Evolutionary conservation across 2,329 filamentous ascomycete species (phyloP), one percentile per base, ranked within the genome.

Genomic region (Verticillium nonalfalfae): DNA sequence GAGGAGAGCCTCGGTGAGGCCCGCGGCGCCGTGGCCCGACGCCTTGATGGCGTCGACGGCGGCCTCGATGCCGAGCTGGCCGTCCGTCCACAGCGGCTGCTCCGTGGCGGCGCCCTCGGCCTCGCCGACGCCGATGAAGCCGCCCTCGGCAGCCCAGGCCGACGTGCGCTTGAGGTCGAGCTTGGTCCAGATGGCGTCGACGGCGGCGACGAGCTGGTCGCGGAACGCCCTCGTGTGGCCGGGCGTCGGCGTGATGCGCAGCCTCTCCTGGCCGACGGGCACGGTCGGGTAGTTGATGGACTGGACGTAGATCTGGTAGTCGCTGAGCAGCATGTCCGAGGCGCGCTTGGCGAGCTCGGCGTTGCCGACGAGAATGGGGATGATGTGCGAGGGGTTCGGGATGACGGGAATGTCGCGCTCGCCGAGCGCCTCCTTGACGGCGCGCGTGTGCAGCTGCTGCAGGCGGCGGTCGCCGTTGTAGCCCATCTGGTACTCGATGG

Each of bases 261-360:
- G 88, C 62, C 95, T 89, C 77, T 99, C 95, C 80, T 99, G 93
- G n/a, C 95, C 95, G 7, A 96, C 92, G 2, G 95, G 95, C 2
- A 99, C 95, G 59, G 95, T 99, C 2, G 95, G 95, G 78, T 98
- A 98, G 80, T 99, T 99, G 84, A 99, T 98, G 60, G 92, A 93
- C 78, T 99, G 95, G 33, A 99, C 95, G 73, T 99, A 99, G 73
- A 99, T 97, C 64, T 88, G 86, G 80, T 97, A 90, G 67, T 96
- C 90, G 67, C 90, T 87, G 14, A 99, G 85, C 26, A 99, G 86
- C 80, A 96, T 87, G 73, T 99, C 95, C 31, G 91, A 96, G 7
- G 95, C 95, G 68, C 89, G 83, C 82, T 95, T 97, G 63, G 95
- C 95, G 50, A 96, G 80, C 76, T 95, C 93, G 56, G 95, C 95